A percentile compares a stretch with the other conserved stretches of the same genome.
phyloP scores from a whole-genome alignment of 371 early-diverging fungal genomes.

The Conidiobolus incongruus region DNA sequence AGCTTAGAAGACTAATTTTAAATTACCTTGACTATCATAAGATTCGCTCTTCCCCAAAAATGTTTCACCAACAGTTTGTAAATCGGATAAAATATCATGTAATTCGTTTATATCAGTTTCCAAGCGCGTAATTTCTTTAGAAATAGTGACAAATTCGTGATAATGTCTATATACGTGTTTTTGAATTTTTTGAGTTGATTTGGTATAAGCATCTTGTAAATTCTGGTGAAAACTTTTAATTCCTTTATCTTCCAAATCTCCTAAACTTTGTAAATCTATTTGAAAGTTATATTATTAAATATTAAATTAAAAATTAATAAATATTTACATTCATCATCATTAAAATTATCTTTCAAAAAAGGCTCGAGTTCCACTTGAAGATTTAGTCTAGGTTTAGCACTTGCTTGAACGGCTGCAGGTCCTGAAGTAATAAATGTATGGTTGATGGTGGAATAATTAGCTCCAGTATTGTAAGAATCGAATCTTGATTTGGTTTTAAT shows the following conservation, averaged over 20 bases:
- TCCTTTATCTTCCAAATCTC: neutral
- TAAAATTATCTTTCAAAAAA: slow-evolving; percentile 1
- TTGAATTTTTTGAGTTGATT: neutral
- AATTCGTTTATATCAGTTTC: slow-evolving; percentile 3
- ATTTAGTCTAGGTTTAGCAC: too few species aligned
- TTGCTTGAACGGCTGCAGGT: too few species aligned
- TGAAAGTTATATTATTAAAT: neutral
- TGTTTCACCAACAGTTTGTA: neutral
- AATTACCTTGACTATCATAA: too few species aligned
- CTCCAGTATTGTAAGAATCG: too few species aligned
- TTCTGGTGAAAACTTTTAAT: neutral
- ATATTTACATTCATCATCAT: slow-evolving; percentile 1
- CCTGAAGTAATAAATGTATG: too few species aligned
- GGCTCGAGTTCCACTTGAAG: neutral
- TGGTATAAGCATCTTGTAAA: neutral
- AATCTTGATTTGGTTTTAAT: too few species aligned
- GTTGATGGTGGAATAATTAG: too few species aligned
- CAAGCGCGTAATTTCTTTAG: slow-evolving; percentile 2
- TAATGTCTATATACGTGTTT: slow-evolving; percentile 2
- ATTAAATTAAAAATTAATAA: neutral
- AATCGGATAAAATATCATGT: neutral
- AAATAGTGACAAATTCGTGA: slow-evolving; percentile 2
- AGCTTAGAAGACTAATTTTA: too few species aligned
- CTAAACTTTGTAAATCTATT: neutral
- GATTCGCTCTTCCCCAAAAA: too few species aligned